Evolutionary conservation across 768 basidiomycete species (phyloP), one percentile per base, ranked within the genome.

Genomic region (Termitomyces bulborhizus): DNA sequence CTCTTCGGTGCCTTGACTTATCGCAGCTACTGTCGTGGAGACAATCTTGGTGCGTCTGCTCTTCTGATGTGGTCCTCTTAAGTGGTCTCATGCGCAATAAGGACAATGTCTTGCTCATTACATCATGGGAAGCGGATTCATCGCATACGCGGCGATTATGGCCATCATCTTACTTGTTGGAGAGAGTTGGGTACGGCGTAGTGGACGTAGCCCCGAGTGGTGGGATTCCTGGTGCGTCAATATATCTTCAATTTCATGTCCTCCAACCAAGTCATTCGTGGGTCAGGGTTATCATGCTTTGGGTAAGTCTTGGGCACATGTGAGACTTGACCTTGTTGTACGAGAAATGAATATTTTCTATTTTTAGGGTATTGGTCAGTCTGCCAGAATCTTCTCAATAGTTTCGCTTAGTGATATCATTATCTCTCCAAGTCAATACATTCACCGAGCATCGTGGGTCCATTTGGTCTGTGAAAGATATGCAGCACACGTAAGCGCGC

Each of bases 91-190:
- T 37, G 18, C 27, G 12, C 5, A 9, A 32, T 40, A 53, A 77
- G 76, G 84, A 6, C 94, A 96, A 73, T 97, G 94, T 68, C 77
- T 92, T 1, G 91, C 90, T 0, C 90, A 91, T 66, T 91, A 91
- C 65, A 88, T 91, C 56, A 90, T 90, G 88, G 93, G 93, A 47
- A 86, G 89, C 54, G 90, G 88, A 0, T 97, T 97, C 66, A 90
- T 94, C 60, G 93, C 83, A 0, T 96, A 97, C 64, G 93, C 83
- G 1, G 76, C 80, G 13, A 82, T 95, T 52, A 84, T 96, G 80
- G 80, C 86, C 3, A 80, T 96, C 46, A 72, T 93, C 60, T 72
- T 94, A 8, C 72, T 89, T 8, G 79, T 84, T 5, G 93, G 93
- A 0, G 88, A 92, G 60, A 75, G 73, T 5, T 96, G 91, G 90